Base-by-base conservation (phyloP, 2,329 filamentous ascomycete genomes). In the Hypoxylon sp. region DNA sequence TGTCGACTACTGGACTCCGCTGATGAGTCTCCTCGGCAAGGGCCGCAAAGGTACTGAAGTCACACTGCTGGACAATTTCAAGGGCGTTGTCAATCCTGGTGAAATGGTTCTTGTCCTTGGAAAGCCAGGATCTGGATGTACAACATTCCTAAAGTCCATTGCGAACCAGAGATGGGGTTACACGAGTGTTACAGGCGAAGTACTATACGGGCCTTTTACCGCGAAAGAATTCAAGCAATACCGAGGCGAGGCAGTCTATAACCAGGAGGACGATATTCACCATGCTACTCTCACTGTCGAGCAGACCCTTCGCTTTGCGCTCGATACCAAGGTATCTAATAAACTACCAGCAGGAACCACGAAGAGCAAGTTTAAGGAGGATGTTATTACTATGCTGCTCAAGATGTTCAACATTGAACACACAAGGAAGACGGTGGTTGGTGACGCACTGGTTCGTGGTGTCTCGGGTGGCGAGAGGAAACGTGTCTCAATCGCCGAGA, bases 341-440 rank as follows among this genome's bases (percentile, higher is more conserved):
- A 93, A 94, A 78, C 84, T 93, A 48, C 91, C 92, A 0, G 87
- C 84, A 3, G 92, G 92, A 20, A 85, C 96, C 71, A 89, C 86
- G 38, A 91, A 91, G 76, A 77, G 79, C 4, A 89, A 91, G 14
- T 95, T 95, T 81, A 94, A 94, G 80, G 84, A 91, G 51, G 88
- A 89, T 71, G 88, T 96, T 61, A 84, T 94, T 65, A 84, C 87
- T 16, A 87, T 90, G 73, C 83, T 97, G 63, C 82, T 97, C 53
- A 93, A 92, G 74, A 96, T 96, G 91, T 96, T 97, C 83, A 96
- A 95, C 75, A 97, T 97, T 56, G 91, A 94, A 77, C 93, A 97
- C 77, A 96, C 93, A 0, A 86, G 88, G 53, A 87, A 93, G 75
- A 97, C 94, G 0, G 88, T 95, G 28, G 93, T 97, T 24, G 94